Percentiles rank a stretch among this genome's conserved stretches.
Conservation (phyloP, 768 basidiomycete genomes). For the Infundibulicybe gibba region DNA sequence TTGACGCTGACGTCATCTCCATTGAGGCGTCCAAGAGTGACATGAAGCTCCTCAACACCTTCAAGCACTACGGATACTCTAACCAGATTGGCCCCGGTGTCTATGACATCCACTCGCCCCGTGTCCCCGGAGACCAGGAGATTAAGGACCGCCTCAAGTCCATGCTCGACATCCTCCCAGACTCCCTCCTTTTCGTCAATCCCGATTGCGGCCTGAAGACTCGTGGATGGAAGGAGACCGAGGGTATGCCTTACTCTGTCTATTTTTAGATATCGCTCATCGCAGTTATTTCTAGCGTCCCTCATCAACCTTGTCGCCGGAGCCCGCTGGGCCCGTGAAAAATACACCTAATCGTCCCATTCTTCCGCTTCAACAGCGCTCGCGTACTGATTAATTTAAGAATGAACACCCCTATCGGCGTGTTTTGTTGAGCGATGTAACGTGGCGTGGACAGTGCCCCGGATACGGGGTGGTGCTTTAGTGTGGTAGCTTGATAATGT, state of each 20-base stretch:
- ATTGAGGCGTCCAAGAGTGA: conserved; percentile 98
- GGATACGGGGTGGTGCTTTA: too few relatives aligned
- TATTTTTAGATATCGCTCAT: conserved; percentile 3
- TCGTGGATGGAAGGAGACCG: conserved; percentile 97
- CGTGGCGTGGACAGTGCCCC: too few relatives aligned
- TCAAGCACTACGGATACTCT: conserved; percentile 93
- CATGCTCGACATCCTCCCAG: conserved; percentile 80
- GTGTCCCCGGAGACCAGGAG: conserved; percentile 91
- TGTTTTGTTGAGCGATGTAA: conserved; percentile 35
- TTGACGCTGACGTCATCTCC: conserved; percentile 98
- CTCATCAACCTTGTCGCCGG: conserved; percentile 84
- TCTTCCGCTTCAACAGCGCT: conserved; percentile 91
- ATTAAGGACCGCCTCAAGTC: conserved; percentile 88
- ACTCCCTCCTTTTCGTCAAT: conserved; percentile 85
- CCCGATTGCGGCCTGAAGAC: conserved; percentile 99
- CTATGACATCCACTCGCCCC: conserved; percentile 99
- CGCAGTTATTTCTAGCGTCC: conserved; percentile 42
- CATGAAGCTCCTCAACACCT: conserved; percentile 94
- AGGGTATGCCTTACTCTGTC: conserved; percentile 40
- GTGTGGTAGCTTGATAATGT: conserved; percentile 15
- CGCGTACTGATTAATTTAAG: conserved; percentile 60
- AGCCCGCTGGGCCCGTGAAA: conserved; percentile 90
- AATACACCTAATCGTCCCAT: conserved; percentile 60
- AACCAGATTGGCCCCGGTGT: conserved; percentile 98
- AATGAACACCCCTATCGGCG: conserved; percentile 16